Percentiles rank a stretch among this genome's conserved stretches.
Evolutionary conservation across 2,329 filamentous ascomycete species (phyloP).

Genomic region (Cladophialophora chaetospira): DNA sequence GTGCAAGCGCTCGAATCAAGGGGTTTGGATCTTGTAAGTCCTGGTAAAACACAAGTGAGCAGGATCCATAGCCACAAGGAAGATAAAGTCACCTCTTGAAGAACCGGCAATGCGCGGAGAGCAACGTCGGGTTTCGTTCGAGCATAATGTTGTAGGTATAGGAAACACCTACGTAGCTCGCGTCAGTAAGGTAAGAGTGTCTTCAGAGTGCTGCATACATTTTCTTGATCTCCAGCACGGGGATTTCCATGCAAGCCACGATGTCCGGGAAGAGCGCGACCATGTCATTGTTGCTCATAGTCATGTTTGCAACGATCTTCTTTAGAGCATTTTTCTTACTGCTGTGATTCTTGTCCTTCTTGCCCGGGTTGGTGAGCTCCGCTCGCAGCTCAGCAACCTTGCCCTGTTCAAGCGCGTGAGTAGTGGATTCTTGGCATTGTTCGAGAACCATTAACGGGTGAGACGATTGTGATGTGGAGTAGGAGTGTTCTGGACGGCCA

Average conservation of each 20-base stretch:
- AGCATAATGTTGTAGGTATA: constrained; percentile 96
- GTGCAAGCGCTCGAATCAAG: constrained; percentile 83
- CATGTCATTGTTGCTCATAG: constrained; percentile 99
- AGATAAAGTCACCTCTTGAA: constrained; percentile 67
- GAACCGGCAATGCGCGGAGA: constrained; percentile 83
- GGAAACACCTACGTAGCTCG: constrained; percentile 76
- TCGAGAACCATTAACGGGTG: constrained; percentile 1
- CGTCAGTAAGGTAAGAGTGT: neutral
- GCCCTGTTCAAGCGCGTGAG: constrained; percentile 66
- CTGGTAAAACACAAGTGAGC: constrained; percentile 46
- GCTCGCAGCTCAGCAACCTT: constrained; percentile 96
- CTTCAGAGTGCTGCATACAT: constrained; percentile 62
- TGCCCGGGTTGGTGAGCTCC: constrained; percentile 89
- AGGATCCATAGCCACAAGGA: neutral
- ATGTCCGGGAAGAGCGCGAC: constrained; percentile 94
- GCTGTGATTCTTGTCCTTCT: constrained; percentile 96
- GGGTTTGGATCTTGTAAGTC: constrained; percentile 95
- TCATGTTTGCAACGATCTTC: constrained; percentile 99
- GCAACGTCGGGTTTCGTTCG: constrained; percentile 92
- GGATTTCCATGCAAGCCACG: constrained; percentile 91
- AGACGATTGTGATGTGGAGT: neutral
- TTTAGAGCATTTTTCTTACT: constrained; percentile 97
- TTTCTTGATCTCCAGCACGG: constrained; percentile 97
- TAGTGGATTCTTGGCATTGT: neutral
- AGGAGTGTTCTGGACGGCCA: neutral